Base-by-base conservation (phyloP, 805 yeast genomes). In the Cyberlindnera amylophila region DNA sequence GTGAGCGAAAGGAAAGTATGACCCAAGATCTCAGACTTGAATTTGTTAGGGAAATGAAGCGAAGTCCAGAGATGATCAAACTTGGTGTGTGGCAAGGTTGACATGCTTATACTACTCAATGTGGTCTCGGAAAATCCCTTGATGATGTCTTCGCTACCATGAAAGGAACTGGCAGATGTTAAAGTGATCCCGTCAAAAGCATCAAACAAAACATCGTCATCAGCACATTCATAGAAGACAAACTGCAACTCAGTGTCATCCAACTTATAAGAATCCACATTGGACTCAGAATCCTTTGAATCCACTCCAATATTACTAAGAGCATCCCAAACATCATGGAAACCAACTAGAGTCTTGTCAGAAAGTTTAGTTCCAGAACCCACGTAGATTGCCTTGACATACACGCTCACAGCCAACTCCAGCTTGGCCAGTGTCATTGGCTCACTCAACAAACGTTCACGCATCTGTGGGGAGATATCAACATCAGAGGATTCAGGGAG, bases 41-140 rank as follows among this genome's bases (percentile, higher is more conserved):
- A 39, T 28, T 51, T 41, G 6, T 46, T 45, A 7, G 61, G 64
- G 43, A 65, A 63, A 24, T 61, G 55, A 26, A 69, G 49, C 1
- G 62, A 46, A 36, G 62, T 64, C 74, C 74, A 69, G 5, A 58
- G 37, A 6, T 55, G 53, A 27, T 67, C 68, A 11, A 61, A 51
- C 12, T 51, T 42, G 4, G 49, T 41, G 9, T 58, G 52, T 6
- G 74, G 73, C 15, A 67, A 41, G 3, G 47, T 27, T 0, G 57
- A 52, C 1, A 59, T 40, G 10, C 45, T 51, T 15, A 47, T 32
- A 27, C 36, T 38, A 10, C 34, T 35, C 12, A 32, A 24, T 15
- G 48, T 38, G 6, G 42, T 35, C 6, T 42, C 38, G 5, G 39
- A 36, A 36, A 46, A 3, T 55, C 51, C 16, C 54, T 34, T 12